phyloP scores from a whole-genome alignment of 2,329 filamentous ascomycete species.

The Trichoderma sp. region DNA sequence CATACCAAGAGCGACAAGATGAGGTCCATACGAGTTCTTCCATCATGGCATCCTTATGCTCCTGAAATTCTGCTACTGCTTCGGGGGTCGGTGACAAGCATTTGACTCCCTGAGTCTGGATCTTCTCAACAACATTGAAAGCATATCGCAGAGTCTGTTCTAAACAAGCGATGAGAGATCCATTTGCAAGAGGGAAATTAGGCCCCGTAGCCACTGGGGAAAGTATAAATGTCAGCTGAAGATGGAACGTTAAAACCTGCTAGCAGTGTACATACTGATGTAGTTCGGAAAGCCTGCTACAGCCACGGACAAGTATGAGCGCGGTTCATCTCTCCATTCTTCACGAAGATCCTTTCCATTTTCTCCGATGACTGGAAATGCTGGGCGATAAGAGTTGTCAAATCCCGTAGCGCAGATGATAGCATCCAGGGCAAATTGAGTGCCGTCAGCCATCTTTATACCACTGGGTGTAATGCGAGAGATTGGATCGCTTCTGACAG shows the following conservation, averaged over 20 bases:
- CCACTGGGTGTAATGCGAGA: not conserved
- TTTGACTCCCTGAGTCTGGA: not conserved
- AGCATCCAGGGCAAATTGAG: not conserved
- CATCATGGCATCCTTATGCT: not conserved
- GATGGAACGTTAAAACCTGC: too few relatives aligned
- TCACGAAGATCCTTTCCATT: not conserved
- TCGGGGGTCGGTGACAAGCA: not conserved
- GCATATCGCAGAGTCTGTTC: not conserved
- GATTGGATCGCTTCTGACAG: not conserved
- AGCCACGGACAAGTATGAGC: not conserved
- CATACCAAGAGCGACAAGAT: not conserved
- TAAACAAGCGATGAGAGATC: not conserved
- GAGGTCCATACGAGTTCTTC: not conserved
- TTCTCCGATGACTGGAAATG: not conserved
- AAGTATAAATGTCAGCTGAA: not conserved
- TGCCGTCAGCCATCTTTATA: not conserved
- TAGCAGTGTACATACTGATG: not conserved
- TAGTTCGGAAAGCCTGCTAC: not conserved
- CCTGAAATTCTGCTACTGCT: not conserved
- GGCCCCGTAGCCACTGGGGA: not conserved
- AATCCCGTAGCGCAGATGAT: not conserved
- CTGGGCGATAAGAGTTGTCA: not conserved
- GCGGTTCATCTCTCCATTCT: not conserved
- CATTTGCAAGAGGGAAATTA: not conserved
- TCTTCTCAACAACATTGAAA: not conserved